Percentiles rank a stretch among this genome's conserved stretches.
Evolutionary conservation across 1,139 yeast species (phyloP).

Genomic region (Pichia sp.): DNA sequence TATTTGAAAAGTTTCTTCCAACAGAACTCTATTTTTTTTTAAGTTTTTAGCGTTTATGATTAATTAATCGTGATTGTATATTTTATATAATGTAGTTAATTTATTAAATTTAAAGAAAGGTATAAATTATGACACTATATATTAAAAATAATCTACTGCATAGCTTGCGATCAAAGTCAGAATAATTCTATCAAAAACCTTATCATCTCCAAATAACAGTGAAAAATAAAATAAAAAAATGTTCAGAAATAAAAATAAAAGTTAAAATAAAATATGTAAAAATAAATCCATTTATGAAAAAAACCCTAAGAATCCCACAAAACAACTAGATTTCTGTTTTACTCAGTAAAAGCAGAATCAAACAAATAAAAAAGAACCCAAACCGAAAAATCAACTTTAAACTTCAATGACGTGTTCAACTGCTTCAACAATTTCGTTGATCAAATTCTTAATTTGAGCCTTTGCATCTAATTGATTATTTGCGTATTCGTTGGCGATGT

Average conservation of each 20-base stretch:
- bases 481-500: conserved; percentile 18
- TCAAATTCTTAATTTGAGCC: conserved; percentile 21
- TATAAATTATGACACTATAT: not conserved
- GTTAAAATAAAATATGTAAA: not conserved
- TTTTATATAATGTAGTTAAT: no score
- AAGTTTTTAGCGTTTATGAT: not conserved
- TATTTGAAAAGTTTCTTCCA: not conserved
- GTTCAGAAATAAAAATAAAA: not conserved
- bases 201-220: not conserved
- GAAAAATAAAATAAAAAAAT: not conserved
- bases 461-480: conserved; percentile 18
- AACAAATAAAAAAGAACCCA: not conserved
- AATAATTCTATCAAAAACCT: not conserved
- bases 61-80: not conserved
- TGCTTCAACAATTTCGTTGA: conserved; percentile 18
- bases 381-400: not conserved
- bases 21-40: not conserved
- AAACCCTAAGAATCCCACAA: not conserved
- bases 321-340: not conserved
- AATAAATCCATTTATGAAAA: not conserved
- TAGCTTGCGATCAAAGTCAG: not conserved
- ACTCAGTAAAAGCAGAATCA: not conserved
- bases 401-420: conserved; percentile 8
- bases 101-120: not conserved
- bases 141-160: not conserved